Evolutionary conservation across 2,329 filamentous ascomycete genomes (phyloP).

Genomic region (Aspergillus uvarum): DNA sequence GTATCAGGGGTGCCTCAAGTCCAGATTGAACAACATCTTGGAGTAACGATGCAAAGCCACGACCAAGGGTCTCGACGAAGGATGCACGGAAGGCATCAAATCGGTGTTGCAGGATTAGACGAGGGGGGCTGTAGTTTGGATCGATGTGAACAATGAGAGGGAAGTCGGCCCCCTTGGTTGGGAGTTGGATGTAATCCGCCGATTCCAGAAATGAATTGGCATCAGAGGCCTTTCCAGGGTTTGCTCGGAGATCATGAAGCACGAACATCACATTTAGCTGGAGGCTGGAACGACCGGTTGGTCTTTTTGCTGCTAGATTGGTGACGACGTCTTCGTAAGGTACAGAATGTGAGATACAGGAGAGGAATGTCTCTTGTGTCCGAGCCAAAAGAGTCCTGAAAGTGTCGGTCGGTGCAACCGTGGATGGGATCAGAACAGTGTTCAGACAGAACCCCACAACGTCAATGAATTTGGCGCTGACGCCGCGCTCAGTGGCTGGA

Average conservation of each 20-base stretch:
- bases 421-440: neutral
- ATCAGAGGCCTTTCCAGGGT: neutral
- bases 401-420: neutral
- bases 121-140: neutral
- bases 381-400: neutral
- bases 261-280: neutral
- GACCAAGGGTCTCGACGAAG: neutral
- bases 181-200: neutral
- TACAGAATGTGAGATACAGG: neutral
- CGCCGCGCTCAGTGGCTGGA: neutral
- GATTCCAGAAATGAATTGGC: neutral
- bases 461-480: neutral
- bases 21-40: neutral
- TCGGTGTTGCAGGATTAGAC: neutral
- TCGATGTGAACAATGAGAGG: neutral
- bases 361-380: neutral
- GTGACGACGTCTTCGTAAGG: neutral
- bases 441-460: neutral
- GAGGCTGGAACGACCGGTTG: neutral
- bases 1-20: neutral
- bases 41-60: neutral
- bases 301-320: neutral
- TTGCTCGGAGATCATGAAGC: neutral
- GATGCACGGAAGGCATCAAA: neutral
- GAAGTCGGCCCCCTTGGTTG: neutral